phyloP scores from a whole-genome alignment of 1,284 basidiomycete genomes.

The Ceratobasidium sp. region DNA sequence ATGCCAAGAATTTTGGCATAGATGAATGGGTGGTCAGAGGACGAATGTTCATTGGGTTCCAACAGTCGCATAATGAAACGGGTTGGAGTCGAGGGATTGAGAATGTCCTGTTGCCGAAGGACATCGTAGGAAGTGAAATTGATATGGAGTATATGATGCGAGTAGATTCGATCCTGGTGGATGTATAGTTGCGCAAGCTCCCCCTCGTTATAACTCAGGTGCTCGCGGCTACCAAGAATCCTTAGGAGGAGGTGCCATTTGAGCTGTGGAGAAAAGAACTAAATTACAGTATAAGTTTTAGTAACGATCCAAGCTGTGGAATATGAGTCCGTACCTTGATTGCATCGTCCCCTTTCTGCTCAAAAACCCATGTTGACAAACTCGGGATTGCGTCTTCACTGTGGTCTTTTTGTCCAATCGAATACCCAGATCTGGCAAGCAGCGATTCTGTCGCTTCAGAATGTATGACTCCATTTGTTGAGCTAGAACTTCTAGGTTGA shows the following conservation, averaged over 20 bases:
- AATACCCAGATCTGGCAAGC: not conserved
- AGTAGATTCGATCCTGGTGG: constrained; percentile 13
- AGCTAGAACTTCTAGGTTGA: no score
- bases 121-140: constrained; percentile 52
- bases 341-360: not conserved
- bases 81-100: constrained; percentile 51
- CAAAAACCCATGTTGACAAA: not conserved
- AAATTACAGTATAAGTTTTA: no score
- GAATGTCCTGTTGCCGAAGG: constrained; percentile 50
- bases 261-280: constrained; percentile 7
- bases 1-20: constrained; percentile 13
- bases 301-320: no score
- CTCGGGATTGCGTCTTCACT: not conserved
- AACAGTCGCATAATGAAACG: constrained; percentile 49
- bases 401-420: not conserved
- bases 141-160: not conserved
- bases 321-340: not conserved
- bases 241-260: not conserved
- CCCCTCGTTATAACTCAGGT: not conserved
- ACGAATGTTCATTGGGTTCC: not conserved
- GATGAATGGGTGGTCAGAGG: not conserved
- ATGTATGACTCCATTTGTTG: no score
- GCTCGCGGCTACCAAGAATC: not conserved
- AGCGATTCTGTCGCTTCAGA: no score
- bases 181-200: not conserved